Evolutionary conservation across 2,329 filamentous ascomycete species (phyloP), one percentile per base, ranked within the genome.

Genomic region (Colletotrichum euphorbiae): DNA sequence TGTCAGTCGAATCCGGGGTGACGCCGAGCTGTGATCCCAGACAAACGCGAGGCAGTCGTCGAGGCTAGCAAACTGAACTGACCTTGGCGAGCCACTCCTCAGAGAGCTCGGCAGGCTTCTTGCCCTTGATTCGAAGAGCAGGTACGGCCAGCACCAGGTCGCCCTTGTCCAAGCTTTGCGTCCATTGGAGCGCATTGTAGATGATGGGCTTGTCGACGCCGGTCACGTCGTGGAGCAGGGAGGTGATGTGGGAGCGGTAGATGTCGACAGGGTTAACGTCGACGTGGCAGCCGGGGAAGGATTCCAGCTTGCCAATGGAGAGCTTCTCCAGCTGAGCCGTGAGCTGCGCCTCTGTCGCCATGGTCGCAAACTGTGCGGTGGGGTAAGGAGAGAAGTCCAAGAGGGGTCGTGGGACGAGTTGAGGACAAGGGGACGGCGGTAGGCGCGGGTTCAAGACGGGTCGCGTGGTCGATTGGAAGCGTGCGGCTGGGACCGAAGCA

Each of bases 81-180:
- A 89, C 90, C 82, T 90, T 87, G 38, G 81, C 81, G 40, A 82
- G 81, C 87, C 89, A 91, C 75, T 92, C 85, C 70, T 81, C 78
- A 12, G 86, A 89, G 59, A 91, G 80, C 72, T 87, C 87, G 69
- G 84, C 81, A 11, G 89, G 89, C 77, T 91, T 91, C 77, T 84
- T 84, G 71, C 89, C 89, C 80, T 91, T 95, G 74, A 95, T 80
- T 70, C 93, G 86, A 71, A 97, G 85, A n/a, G 93, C 91, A 15
- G 93, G 92, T 8, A 93, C 89, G 8, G 93, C 90, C 52, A 97
- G 80, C 60, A 92, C 87, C 73, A 97, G 81, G 79, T 97, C 93
- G 54, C 93, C 93, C 82, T 94, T 93, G 72, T 96, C 93, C 21
- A 94, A 84, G 42, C 90, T 88, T 70, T 88, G 84, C 5, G 93